Conservation (phyloP, 2,329 filamentous ascomycete species). For the Lachnellula willkommii region DNA sequence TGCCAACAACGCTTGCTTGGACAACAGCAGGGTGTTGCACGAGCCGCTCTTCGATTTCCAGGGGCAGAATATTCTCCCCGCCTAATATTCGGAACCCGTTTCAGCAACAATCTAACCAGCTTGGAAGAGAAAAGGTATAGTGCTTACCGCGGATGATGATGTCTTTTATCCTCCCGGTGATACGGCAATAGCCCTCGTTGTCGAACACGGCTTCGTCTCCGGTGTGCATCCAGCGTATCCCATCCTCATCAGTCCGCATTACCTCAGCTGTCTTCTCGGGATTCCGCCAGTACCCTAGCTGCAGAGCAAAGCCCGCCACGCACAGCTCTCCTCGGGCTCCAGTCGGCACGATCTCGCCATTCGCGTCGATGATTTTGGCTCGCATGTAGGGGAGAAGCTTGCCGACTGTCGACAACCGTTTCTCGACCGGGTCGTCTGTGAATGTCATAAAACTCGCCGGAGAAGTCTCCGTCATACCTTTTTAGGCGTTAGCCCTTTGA, state of each 20-base stretch:
- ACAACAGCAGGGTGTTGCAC: conserved; percentile 49
- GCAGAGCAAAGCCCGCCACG: conserved; percentile 53
- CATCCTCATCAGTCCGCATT: conserved; percentile 27
- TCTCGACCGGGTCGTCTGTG: conserved; percentile 63
- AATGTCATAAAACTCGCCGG: conserved; percentile 79
- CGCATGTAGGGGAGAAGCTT: conserved; percentile 69
- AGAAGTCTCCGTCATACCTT: conserved; percentile 64
- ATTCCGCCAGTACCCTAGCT: conserved; percentile 63
- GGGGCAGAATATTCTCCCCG: conserved; percentile 55
- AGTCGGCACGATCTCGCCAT: conserved; percentile 47
- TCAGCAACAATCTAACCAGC: background rate
- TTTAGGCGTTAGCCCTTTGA: background rate
- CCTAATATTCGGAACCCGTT: conserved; percentile 28
- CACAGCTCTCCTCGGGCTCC: conserved; percentile 57
- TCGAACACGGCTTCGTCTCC: conserved; percentile 51
- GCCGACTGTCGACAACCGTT: conserved; percentile 66
- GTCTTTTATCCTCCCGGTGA: conserved; percentile 66
- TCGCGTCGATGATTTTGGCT: conserved; percentile 63
- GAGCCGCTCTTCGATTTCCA: conserved; percentile 66
- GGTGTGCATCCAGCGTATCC: conserved; percentile 44
- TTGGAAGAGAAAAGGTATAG: background rate
- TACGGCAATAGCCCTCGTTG: conserved; percentile 40
- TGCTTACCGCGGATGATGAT: conserved; percentile 58
- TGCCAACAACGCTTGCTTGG: conserved; percentile 57
- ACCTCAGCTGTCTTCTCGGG: conserved; percentile 26